These are phyloP conservation scores for Xylariaceae sp. DNA, from an alignment of 2,329 filamentous ascomycete genomes.

Conservation along the genomic window DNA sequence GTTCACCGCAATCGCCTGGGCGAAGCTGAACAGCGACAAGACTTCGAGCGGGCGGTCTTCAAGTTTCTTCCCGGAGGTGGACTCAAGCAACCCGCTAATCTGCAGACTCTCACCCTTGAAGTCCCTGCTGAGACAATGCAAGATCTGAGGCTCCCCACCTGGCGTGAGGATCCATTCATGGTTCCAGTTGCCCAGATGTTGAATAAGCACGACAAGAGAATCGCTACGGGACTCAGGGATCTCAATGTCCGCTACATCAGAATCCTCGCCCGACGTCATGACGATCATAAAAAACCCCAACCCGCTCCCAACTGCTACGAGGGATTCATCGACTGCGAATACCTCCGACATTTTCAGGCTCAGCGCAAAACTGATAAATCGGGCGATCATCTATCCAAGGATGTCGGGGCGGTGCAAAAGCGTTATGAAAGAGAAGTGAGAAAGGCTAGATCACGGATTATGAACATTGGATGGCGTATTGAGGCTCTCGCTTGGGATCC, in stretches of 20 bases:
- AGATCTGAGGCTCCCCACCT: constrained; percentile 7
- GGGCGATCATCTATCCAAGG: constrained; percentile 3
- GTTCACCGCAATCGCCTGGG: constrained; percentile 42
- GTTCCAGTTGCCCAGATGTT: constrained; percentile 41
- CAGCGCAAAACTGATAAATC: no score
- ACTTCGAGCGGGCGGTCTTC: constrained; percentile 37
- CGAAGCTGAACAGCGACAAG: constrained; percentile 18
- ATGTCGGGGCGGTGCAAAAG: constrained; percentile 12
- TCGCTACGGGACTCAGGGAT: no score
- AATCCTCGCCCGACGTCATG: no score
- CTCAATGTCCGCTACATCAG: no score
- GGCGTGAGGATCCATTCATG: constrained; percentile 7
- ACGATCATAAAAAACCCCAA: no score
- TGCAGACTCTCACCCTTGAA: constrained; percentile 44
- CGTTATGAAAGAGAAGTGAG: constrained; percentile 6
- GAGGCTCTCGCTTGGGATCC: constrained; percentile 20
- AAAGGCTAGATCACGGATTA: constrained; percentile 2
- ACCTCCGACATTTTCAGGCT: no score
- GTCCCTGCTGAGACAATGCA: constrained; percentile 32
- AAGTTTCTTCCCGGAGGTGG: constrained; percentile 32
- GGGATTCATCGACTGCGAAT: no score
- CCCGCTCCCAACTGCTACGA: no score
- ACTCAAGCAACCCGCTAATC: constrained; percentile 21
- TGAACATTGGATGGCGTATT: constrained; percentile 23
- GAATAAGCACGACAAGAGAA: neutral